phyloP scores from a whole-genome alignment of 2,329 filamentous ascomycete species.

The Ophiostoma piceae region DNA sequence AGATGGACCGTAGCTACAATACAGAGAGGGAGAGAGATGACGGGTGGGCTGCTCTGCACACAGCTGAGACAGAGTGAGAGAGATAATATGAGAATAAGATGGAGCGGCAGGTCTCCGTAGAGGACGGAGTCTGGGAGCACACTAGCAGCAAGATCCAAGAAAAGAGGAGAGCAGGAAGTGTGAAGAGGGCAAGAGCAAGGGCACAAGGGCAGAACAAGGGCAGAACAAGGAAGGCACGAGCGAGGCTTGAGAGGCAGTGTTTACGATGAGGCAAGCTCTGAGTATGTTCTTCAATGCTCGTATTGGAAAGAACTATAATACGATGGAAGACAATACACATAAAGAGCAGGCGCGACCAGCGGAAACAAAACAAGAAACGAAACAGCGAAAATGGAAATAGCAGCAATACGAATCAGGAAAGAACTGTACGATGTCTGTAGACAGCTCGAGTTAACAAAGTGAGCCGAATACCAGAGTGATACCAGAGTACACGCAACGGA shows the following conservation, averaged over 20 bases:
- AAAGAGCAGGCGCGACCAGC: not conserved
- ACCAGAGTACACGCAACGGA: not conserved
- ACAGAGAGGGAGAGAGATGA: not conserved
- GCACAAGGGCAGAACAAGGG: not conserved
- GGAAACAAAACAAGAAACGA: constrained; percentile 3
- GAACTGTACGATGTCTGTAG: not conserved
- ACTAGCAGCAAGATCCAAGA: constrained; percentile 15
- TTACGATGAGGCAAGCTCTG: not conserved
- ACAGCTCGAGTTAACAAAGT: not conserved
- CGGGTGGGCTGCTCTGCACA: not conserved
- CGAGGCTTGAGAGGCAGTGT: not conserved
- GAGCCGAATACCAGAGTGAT: not conserved
- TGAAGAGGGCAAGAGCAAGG: not conserved
- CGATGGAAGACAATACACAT: not conserved
- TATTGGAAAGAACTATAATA: not conserved
- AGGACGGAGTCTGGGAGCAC: not conserved
- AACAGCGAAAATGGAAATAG: constrained; percentile 12
- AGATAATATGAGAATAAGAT: not conserved
- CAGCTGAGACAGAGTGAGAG: constrained; percentile 20
- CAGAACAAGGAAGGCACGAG: constrained; percentile 15
- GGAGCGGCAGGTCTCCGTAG: not conserved
- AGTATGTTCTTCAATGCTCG: not conserved
- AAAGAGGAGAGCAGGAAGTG: constrained; percentile 12
- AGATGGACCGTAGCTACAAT: not conserved
- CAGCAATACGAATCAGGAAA: constrained; percentile 14